Percentiles rank a stretch among this genome's conserved stretches.
phyloP scores from a whole-genome alignment of 164 flowering plant species.

The Stephania cephalantha region DNA sequence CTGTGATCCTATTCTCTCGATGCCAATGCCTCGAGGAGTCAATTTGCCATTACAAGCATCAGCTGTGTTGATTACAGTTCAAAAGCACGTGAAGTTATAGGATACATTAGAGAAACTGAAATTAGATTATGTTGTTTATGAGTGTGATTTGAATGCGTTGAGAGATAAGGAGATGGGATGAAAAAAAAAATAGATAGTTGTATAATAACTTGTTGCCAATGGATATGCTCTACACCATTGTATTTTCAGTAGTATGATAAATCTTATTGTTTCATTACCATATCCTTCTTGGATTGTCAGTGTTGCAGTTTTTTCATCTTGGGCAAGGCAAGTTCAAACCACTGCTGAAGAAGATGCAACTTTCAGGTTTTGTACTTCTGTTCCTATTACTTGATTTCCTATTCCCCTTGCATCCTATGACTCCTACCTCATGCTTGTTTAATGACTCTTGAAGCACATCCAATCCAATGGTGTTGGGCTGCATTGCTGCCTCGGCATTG shows the following conservation, averaged over 20 bases:
- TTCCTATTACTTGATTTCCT: neutral
- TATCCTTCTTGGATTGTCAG: conserved; percentile 31
- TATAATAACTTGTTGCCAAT: neutral
- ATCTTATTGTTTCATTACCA: conserved; percentile 4
- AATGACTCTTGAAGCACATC: conserved; percentile 19
- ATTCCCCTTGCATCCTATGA: no score
- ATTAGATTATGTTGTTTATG: neutral
- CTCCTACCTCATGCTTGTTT: conserved; percentile 8
- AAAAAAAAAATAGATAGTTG: neutral
- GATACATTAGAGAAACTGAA: neutral
- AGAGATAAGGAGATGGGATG: neutral
- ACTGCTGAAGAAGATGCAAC: conserved; percentile 23
- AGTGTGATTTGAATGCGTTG: neutral
- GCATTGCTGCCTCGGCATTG: conserved; percentile 79
- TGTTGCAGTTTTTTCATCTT: conserved; percentile 81
- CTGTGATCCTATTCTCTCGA: neutral
- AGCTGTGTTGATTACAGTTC: neutral
- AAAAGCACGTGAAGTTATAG: neutral
- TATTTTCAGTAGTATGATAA: neutral
- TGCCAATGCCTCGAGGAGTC: neutral
- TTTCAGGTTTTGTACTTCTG: conserved; percentile 29
- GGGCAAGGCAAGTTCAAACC: conserved; percentile 55
- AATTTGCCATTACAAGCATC: neutral
- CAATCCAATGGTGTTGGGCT: conserved; percentile 75
- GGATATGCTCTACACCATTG: neutral